Base-by-base conservation (phyloP, 2,329 filamentous ascomycete genomes). In the Biscogniauxia sp. region DNA sequence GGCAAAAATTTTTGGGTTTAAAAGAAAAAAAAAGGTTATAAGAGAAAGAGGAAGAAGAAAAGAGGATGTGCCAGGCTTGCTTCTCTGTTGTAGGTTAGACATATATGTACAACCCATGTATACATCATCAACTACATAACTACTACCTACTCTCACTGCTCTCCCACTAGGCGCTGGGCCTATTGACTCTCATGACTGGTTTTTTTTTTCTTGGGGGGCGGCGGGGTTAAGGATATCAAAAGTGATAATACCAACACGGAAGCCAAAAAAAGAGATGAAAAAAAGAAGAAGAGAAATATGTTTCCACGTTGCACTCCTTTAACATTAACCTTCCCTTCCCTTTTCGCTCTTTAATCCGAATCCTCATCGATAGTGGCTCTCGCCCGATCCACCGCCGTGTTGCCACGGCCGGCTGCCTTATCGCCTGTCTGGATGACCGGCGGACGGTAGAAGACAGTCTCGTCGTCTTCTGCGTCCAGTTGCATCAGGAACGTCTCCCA, bases 401-500 rank as follows among this genome's bases (percentile, higher is more conserved):
- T 74, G 4, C 84, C 84, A 1, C 68, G 67, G n/a, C 69, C 65
- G 51, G 77, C 74, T 51, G 78, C 75, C 75, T 84, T 83, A 68
- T 79, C 77, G 55, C 76, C 70, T 25, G 76, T 67, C 63, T 84
- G 79, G 66, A 84, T 80, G n/a, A 87, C 82, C 2, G 86, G 85
- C 4, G 86, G 85, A 59, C 84, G 82, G 74, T 88, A 88, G 70
- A 89, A 89, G 11, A 82, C 84, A 3, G 83, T 82, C 63, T 88
- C 92, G 66, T 96, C 92, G 61, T 98, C 94, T 70, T 97, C 94
- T 8, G 92, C 91, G 73, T 99, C 95, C 51, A 99, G 82, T 75
- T 97, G 95, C 84, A 98, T 89, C 56, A 99, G 82, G 80, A 97
- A 99, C 0, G 95, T 98, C 78, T 99, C 95, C 95, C 95, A 99